Base-by-base conservation (phyloP, 2,329 filamentous ascomycete species). In the Gliomastix tumulicola region DNA sequence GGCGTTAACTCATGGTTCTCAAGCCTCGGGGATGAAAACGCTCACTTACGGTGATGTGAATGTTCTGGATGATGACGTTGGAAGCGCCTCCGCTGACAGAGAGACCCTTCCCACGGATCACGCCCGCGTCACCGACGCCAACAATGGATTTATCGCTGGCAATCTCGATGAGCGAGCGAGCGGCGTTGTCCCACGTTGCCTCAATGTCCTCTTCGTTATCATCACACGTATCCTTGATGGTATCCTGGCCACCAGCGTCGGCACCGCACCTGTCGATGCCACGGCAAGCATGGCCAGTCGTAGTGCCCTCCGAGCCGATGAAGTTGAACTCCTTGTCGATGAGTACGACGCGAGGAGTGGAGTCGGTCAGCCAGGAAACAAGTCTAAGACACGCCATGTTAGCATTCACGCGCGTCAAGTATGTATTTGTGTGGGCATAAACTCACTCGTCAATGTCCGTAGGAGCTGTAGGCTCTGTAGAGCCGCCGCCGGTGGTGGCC, bases 21-120 rank as follows among this genome's bases (percentile, higher is more conserved):
- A n/a, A n/a, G n/a, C n/a, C n/a, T n/a, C n/a, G n/a, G n/a, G n/a
- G n/a, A n/a, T n/a, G n/a, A n/a, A n/a, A n/a, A n/a, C n/a, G n/a
- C n/a, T n/a, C n/a, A n/a, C n/a, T n/a, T n/a, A n/a, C 59, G 35
- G 70, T 74, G 49, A 76, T 65, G 36, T 69, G 64, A 38, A 76
- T 57, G 55, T 74, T 77, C 62, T 76, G 75, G 52, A 79, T 70
- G 49, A 80, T 79, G 51, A 82, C 57, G 54, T 80, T 77, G 41
- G 48, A 54, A 50, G 53, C 65, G 16, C 62, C 63, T 36, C 59
- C 59, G 37, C 62, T 57, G 15, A 74, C 62, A 20, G 69, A 65
- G 17, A 76, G 54, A 41, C 74, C 74, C 59, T 76, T 76, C 47
- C 74, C 74, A 50, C 67, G 69, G 52, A 79, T 76, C 22, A 76